Conservation (phyloP, 2,329 filamentous ascomycete genomes). For the Botryosphaeria dothidea region DNA sequence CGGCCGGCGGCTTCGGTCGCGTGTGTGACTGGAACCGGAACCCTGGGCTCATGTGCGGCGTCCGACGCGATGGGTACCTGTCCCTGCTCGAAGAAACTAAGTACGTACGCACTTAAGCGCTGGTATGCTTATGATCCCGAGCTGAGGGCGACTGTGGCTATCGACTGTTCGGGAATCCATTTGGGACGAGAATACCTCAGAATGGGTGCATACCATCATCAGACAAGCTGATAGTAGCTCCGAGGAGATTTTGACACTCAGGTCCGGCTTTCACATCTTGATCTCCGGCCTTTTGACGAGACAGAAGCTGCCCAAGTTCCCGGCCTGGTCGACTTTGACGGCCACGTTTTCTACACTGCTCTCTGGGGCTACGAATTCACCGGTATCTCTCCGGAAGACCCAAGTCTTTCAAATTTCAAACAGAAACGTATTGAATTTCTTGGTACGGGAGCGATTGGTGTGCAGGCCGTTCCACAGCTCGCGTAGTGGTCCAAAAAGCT, state of each 20-base stretch:
- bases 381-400: conserved; percentile 36
- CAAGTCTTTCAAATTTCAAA: conserved; percentile 22
- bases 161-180: too few species aligned
- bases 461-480: conserved; percentile 31
- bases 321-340: conserved; percentile 35
- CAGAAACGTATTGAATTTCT: conserved; percentile 27
- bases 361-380: conserved; percentile 25
- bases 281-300: conserved; percentile 24
- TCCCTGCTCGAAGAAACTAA: conserved; percentile 45
- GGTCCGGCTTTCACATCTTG: too few species aligned
- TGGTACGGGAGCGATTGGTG: conserved; percentile 30
- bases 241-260: too few species aligned
- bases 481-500: conserved; percentile 27
- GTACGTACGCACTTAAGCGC: conserved; percentile 31
- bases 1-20: conserved; percentile 26
- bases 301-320: conserved; percentile 35
- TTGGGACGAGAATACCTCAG: too few species aligned
- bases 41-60: conserved; percentile 25
- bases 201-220: too few species aligned
- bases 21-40: conserved; percentile 34
- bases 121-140: conserved; percentile 38
- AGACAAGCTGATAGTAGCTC: too few species aligned
- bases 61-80: conserved; percentile 28
- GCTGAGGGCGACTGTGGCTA: conserved; percentile 23
- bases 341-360: conserved; percentile 35